Conservation (phyloP, 73 alveolate species). For the Paramecium primaurelia region DNA sequence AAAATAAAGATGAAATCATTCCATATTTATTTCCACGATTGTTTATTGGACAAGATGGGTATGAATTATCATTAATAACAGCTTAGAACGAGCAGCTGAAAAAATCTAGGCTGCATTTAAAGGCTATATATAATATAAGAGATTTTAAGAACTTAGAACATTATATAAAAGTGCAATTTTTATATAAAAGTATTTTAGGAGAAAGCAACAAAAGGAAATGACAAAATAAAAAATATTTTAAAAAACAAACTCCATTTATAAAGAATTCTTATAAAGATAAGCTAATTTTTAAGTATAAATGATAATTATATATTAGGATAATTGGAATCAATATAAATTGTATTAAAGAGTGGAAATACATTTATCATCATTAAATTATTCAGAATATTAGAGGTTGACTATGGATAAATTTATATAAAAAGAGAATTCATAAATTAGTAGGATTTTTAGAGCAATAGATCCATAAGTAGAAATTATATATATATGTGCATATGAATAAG, state of each 20-base stretch:
- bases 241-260: background rate
- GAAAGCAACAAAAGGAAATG: background rate
- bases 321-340: background rate
- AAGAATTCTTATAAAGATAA: background rate
- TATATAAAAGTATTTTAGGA: background rate
- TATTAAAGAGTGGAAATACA: background rate
- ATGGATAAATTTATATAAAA: constrained; percentile 6
- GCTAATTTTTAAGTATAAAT: background rate
- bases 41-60: constrained; percentile 20
- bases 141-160: background rate
- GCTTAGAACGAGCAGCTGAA: constrained; percentile 25
- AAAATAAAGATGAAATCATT: constrained; percentile 26
- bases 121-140: background rate
- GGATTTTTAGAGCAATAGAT: background rate
- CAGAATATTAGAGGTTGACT: background rate
- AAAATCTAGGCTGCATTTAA: background rate
- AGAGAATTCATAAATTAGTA: background rate
- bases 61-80: background rate
- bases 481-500: background rate
- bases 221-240: background rate
- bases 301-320: background rate
- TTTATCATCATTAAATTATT: background rate
- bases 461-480: background rate
- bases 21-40: background rate
- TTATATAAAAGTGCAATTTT: background rate